These are phyloP conservation scores for Zymoseptoria tritici DNA, from an alignment of 2,329 filamentous ascomycete genomes.

Conservation along the genomic window DNA sequence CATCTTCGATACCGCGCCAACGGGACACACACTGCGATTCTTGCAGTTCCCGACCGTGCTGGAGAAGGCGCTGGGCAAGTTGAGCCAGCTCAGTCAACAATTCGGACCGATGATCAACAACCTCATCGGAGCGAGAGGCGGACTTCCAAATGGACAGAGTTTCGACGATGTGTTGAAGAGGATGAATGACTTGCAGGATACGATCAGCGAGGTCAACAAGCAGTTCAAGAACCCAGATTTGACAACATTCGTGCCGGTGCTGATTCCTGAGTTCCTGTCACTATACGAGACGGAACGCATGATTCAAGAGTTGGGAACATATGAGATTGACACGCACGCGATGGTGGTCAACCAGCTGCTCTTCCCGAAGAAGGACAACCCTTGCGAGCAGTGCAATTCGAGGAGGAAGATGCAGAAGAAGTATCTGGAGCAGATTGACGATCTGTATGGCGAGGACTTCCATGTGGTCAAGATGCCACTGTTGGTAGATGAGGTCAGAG, in stretches of 20 bases:
- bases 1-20: slow-evolving; percentile 97
- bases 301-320: slow-evolving; percentile 94
- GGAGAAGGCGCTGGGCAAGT: slow-evolving; percentile 95
- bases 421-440: slow-evolving; percentile 96
- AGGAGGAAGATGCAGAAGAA: slow-evolving; percentile 98
- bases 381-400: slow-evolving; percentile 92
- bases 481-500: slow-evolving; percentile 88
- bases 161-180: slow-evolving; percentile 88
- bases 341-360: slow-evolving; percentile 98
- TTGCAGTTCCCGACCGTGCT: slow-evolving; percentile 96
- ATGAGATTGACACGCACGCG: slow-evolving; percentile 90
- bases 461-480: slow-evolving; percentile 98
- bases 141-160: slow-evolving; percentile 84
- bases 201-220: slow-evolving; percentile 89
- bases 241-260: slow-evolving; percentile 96
- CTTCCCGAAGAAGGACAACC: slow-evolving; percentile 77
- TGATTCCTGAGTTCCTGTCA: slow-evolving; percentile 93
- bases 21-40: slow-evolving; percentile 95
- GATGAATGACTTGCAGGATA: slow-evolving; percentile 86
- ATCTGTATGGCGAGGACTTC: slow-evolving; percentile 93
- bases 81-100: slow-evolving; percentile 86
- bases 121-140: slow-evolving; percentile 70
- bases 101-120: slow-evolving; percentile 95
- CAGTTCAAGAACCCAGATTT: slow-evolving; percentile 97
- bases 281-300: slow-evolving; percentile 98